Evolutionary conservation across 441 rosid genomes (phyloP), one percentile per base, ranked within the genome.

Genomic region (Hura crepitans): DNA sequence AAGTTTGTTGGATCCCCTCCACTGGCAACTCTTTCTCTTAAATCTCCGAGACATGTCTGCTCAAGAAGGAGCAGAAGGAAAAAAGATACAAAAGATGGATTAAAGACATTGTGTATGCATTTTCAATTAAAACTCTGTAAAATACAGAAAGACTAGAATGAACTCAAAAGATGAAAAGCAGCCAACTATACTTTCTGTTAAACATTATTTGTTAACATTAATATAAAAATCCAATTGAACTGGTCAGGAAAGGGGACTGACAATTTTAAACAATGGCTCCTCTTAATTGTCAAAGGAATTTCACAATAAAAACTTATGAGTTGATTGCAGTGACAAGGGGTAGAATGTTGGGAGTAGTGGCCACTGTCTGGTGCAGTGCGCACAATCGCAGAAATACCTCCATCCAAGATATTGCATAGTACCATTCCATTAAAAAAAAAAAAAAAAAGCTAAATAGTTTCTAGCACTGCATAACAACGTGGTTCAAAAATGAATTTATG

Each of bases 1-100:
- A 89, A 74, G 76, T 86, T 87, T 30, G 89, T 82, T 46, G 91
- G 94, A 82, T 92, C 97, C 77, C 88, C 89, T 78, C 99, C 97
- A 4, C 72, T 70, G 28, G 94, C 97, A 49, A 95, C 95, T 60
- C 91, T 88, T 75, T 95, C 97, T 79, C 94, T 83, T 74, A 95
- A 65, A 42, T 87, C 93, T 73, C 82, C 77, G 65, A 95, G 79
- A 73, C 97, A 92, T 28, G 15, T 81, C 97, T 95, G 84, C 68
- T 68, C 72, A 56, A 54, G 71, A 39, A 63, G 25, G 37, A 15
- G 67, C 27, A 74, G 42, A 15, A 65, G 50, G 42, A 15, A 65
- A 56, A 59, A 27, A n/a, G 66, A 49, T 39, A 18, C 25, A 59
- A 14, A 17, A 12, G 46, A 58, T 10, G n/a, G 58, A 62, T 35